These are phyloP conservation scores for Ustilago lituana DNA, from an alignment of 1,284 basidiomycete species.

Conservation along the genomic window DNA sequence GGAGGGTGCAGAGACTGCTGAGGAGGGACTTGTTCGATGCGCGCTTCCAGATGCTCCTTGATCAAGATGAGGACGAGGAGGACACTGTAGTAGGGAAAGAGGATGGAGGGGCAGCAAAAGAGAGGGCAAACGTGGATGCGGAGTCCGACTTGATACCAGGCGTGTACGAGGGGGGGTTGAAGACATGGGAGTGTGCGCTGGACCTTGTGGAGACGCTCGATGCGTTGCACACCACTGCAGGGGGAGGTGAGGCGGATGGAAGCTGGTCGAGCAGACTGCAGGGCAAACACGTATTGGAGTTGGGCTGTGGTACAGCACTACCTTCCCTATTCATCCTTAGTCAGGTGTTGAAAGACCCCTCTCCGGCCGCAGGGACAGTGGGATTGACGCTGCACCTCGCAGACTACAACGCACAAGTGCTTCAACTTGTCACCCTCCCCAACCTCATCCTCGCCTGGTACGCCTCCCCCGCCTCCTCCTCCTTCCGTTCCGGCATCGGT, in stretches of 20 bases:
- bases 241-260: conserved; percentile 3
- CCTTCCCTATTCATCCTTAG: conserved; percentile 81
- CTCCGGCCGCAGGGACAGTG: neutral
- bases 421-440: conserved; percentile 78
- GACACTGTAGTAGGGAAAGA: conserved; percentile 18
- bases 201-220: conserved; percentile 74
- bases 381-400: conserved; percentile 80
- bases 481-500: conserved; percentile 14
- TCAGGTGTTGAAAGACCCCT: conserved; percentile 71
- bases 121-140: conserved; percentile 29
- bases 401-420: conserved; percentile 86
- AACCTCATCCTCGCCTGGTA: conserved; percentile 82
- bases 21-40: conserved; percentile 92
- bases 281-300: conserved; percentile 66
- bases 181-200: conserved; percentile 96
- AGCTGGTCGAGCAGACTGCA: conserved; percentile 6
- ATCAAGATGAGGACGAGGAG: conserved; percentile 57
- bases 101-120: neutral
- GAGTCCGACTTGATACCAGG: conserved; percentile 90
- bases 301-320: conserved; percentile 91
- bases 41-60: conserved; percentile 85
- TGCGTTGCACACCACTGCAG: conserved; percentile 3
- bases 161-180: conserved; percentile 93
- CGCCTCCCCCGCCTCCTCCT: conserved; percentile 34
- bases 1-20: conserved; percentile 70